Base-by-base conservation (phyloP, 371 early-diverging fungal species). In the Mucor ambiguus region DNA sequence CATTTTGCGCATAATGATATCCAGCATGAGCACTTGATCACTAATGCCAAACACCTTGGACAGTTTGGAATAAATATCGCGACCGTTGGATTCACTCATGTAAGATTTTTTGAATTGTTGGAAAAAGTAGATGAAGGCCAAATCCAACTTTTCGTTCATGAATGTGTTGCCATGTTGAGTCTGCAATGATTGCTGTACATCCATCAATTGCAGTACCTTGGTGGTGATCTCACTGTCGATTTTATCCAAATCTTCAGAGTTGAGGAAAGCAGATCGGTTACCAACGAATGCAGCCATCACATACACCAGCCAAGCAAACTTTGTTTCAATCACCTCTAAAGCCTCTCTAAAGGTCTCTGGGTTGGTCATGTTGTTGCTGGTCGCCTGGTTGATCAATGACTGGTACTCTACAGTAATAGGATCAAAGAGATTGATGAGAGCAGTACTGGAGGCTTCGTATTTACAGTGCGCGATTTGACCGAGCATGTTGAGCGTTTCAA, bases 221-320 rank as follows among this genome's bases (percentile, higher is more conserved):
- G 83, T 79, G 0, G 88, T 80, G 41, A 91, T 72, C 28, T 89
- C 85, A 16, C 89, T 89, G 64, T 91, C 91, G 38, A 88, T 80
- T 12, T 78, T 68, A 67, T 91, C 90, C 48, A 88, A 71, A 38
- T 85, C 86, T 9, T 89, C 89, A 0, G 89, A 85, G 55, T 85
- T 88, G 64, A 87, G 74, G 55, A 87, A 89, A 38, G 86, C 75
- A n/a, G 84, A 77, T 68, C 90, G 74, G 55, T 77, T 91, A 14
- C 85, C 91, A 48, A 87, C 79, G 67, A 84, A 89, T 4, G 89
- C 82, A 49, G 92, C 91, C 72, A 89, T 90, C 22, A 89, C 85
- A 58, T 95, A 92, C 20, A 93, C 89, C 29, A 92, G 79, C 94
- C 94, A 95, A 1, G 94, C 89, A 73, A 94, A 83, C 75, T 88